phyloP scores from a whole-genome alignment of 129 eudicot species.

The carrot (Daucus carota) region DNA sequence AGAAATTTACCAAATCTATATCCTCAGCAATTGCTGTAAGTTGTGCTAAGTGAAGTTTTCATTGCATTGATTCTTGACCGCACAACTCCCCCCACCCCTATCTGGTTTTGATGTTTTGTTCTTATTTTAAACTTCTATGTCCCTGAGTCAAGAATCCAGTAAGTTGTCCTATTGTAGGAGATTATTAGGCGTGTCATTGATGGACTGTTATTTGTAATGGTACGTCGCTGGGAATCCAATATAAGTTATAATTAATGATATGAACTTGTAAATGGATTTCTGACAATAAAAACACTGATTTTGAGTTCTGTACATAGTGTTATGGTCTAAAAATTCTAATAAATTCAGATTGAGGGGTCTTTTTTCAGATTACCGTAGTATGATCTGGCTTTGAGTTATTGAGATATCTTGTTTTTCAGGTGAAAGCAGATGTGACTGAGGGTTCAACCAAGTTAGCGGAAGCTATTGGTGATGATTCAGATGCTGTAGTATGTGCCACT shows the following conservation, averaged over 20 bases:
- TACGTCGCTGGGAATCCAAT: no score
- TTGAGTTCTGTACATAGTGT: background rate
- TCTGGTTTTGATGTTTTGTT: background rate
- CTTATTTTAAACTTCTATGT: background rate
- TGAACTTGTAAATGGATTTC: background rate
- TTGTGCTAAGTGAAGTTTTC: background rate
- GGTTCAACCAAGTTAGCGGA: conserved; percentile 63
- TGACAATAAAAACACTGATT: background rate
- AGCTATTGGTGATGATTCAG: conserved; percentile 78
- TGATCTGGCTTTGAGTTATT: background rate
- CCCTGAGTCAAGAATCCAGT: background rate
- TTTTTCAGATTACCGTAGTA: background rate
- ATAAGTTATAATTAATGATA: no score
- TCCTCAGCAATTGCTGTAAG: background rate
- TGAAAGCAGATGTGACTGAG: conserved; percentile 83
- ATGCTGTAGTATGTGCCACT: conserved; percentile 90
- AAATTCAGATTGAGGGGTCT: background rate
- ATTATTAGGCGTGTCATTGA: background rate
- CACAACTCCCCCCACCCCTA: background rate
- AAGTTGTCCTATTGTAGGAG: background rate
- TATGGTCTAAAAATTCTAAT: background rate
- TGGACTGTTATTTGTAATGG: no score
- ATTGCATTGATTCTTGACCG: background rate
- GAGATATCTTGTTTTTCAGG: conserved; percentile 29
- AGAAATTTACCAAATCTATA: background rate